Percentiles rank a stretch among this genome's conserved stretches.
Conservation (phyloP, 1,284 basidiomycete species). For the Fomitiporia mediterranea region DNA sequence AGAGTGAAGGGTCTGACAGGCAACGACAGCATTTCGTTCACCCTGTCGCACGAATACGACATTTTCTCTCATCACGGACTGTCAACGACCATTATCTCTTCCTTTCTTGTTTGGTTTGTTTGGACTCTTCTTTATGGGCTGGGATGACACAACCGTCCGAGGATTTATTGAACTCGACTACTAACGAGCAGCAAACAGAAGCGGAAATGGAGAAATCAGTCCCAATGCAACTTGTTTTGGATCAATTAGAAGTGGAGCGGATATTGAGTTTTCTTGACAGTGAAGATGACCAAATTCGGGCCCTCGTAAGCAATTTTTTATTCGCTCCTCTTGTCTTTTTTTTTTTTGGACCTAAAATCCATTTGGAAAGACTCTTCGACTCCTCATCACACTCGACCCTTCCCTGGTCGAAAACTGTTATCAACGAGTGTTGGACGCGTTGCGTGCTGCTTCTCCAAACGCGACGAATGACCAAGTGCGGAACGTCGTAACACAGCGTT, state of each 20-base stretch:
- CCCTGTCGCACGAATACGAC: constrained; percentile 46
- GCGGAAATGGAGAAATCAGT: constrained; percentile 21
- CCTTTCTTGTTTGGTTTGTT: constrained; percentile 52
- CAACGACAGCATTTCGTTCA: constrained; percentile 27
- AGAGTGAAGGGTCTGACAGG: background rate
- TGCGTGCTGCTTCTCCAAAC: background rate
- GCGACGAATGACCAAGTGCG: background rate
- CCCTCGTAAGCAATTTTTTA: constrained; percentile 52
- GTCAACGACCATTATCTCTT: constrained; percentile 62
- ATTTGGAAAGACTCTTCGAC: constrained; percentile 1
- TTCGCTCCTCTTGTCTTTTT: constrained; percentile 1
- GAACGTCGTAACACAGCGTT: background rate
- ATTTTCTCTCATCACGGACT: constrained; percentile 49
- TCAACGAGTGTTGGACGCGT: background rate
- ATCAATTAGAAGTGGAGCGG: constrained; percentile 63
- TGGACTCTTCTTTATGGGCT: constrained; percentile 61
- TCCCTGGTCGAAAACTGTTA: constrained; percentile 12
- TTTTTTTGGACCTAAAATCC: background rate
- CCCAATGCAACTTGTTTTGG: constrained; percentile 47
- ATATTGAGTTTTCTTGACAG: constrained; percentile 63
- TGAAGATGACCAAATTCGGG: constrained; percentile 52
- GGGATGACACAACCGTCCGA: constrained; percentile 31
- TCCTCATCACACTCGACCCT: constrained; percentile 9
- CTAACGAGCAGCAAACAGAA: background rate
- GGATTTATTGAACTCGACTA: background rate